phyloP scores from a whole-genome alignment of 1,284 basidiomycete species.

The Rhodofomes roseus region DNA sequence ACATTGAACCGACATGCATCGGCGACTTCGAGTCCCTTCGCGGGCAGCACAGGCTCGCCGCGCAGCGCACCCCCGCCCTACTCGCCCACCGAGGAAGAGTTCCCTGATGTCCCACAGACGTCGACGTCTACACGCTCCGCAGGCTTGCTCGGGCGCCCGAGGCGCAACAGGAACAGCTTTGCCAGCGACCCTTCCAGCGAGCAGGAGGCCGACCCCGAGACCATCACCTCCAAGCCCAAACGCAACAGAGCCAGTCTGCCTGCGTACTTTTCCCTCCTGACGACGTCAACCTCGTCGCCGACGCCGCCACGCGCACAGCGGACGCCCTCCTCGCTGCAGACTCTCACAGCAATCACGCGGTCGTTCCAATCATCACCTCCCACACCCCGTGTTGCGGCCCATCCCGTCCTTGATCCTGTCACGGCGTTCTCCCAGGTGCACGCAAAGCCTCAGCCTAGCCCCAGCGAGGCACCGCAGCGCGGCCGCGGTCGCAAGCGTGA shows the following conservation, averaged over 20 bases:
- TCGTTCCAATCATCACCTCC: slow-evolving; percentile 29
- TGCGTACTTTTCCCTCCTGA: slow-evolving; percentile 70
- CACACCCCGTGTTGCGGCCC: slow-evolving; percentile 27
- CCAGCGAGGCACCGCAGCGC: slow-evolving; percentile 18
- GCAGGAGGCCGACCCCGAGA: slow-evolving; percentile 23
- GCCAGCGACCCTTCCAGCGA: slow-evolving; percentile 25
- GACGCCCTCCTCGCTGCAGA: slow-evolving; percentile 46
- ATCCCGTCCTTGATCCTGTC: slow-evolving; percentile 26
- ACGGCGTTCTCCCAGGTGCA: slow-evolving; percentile 24
- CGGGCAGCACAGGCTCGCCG: slow-evolving; percentile 36
- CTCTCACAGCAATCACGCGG: slow-evolving; percentile 38
- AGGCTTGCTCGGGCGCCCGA: slow-evolving; percentile 16
- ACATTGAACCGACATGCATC: slow-evolving; percentile 51
- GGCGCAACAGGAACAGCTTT: slow-evolving; percentile 14
- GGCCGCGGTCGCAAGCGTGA: slow-evolving; percentile 27
- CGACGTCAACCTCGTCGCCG: slow-evolving; percentile 40
- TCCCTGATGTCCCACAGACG: slow-evolving; percentile 35
- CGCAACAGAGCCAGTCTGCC: slow-evolving; percentile 73
- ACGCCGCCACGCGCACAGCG: slow-evolving; percentile 21
- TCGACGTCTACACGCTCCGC: slow-evolving; percentile 18
- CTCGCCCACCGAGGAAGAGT: slow-evolving; percentile 41
- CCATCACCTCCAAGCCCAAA: slow-evolving; percentile 44
- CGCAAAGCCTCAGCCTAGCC: slow-evolving; percentile 9
- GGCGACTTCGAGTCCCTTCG: slow-evolving; percentile 34
- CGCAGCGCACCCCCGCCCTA: slow-evolving; percentile 39